Conservation (phyloP, 148 eudicot species). For the Cornus suecica region DNA sequence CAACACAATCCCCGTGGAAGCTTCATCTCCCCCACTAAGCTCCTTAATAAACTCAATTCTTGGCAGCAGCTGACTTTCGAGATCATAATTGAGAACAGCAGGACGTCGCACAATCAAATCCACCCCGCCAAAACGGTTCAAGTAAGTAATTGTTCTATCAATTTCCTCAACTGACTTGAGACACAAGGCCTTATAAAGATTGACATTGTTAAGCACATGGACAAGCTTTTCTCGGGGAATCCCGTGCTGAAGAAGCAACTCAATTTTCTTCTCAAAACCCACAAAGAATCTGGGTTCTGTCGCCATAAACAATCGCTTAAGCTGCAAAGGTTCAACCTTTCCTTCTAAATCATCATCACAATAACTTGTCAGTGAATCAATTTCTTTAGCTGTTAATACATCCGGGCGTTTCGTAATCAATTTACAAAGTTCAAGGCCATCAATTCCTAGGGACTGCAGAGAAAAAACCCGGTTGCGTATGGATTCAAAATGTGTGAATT, state of each 20-base stretch:
- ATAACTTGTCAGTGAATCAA: slow-evolving; percentile 41
- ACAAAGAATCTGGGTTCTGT: slow-evolving; percentile 47
- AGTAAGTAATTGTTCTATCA: slow-evolving; percentile 48
- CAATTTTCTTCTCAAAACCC: slow-evolving; percentile 64
- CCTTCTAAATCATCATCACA: slow-evolving; percentile 31
- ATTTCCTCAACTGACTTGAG: slow-evolving; percentile 62
- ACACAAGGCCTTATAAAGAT: slow-evolving; percentile 68
- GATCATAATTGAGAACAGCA: slow-evolving; percentile 62
- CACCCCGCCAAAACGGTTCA: slow-evolving; percentile 63
- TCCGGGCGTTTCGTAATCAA: slow-evolving; percentile 59
- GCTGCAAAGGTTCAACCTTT: slow-evolving; percentile 48
- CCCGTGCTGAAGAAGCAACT: slow-evolving; percentile 50
- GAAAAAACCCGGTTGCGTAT: slow-evolving; percentile 48
- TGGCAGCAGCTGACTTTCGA: slow-evolving; percentile 67
- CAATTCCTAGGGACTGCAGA: slow-evolving; percentile 50
- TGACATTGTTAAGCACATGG: slow-evolving; percentile 70
- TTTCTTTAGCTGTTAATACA: slow-evolving; percentile 53
- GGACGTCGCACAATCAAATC: slow-evolving; percentile 69
- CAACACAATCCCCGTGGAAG: slow-evolving; percentile 48
- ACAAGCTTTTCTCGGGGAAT: slow-evolving; percentile 60
- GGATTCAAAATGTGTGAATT: slow-evolving; percentile 35
- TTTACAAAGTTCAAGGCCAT: slow-evolving; percentile 36
- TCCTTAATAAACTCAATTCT: slow-evolving; percentile 60
- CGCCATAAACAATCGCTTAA: slow-evolving; percentile 51
- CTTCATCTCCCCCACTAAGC: slow-evolving; percentile 66